These are phyloP conservation scores for Talaromyces amestolkiae DNA, from an alignment of 2,329 filamentous ascomycete genomes.

Conservation along the genomic window DNA sequence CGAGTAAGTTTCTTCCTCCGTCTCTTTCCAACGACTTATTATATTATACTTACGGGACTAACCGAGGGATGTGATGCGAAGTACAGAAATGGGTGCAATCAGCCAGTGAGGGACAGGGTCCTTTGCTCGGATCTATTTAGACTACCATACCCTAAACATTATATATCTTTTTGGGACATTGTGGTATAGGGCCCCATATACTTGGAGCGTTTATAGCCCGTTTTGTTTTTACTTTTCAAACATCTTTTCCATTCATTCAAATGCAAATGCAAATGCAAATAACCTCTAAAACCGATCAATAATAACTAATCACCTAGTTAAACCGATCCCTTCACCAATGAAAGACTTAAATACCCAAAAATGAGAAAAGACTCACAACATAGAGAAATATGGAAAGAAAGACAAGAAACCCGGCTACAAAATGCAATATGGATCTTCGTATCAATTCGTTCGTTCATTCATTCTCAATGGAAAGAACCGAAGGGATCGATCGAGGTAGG, in stretches of 20 bases:
- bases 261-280: background rate
- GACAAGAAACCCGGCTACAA: background rate
- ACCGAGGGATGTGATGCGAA: background rate
- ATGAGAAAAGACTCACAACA: background rate
- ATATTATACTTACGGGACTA: background rate
- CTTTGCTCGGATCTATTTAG: background rate
- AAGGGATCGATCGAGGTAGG: background rate
- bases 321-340: background rate
- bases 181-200: background rate
- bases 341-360: background rate
- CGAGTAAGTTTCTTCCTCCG: constrained; percentile 27
- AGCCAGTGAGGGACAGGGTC: background rate
- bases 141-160: background rate
- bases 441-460: background rate
- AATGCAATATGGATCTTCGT: background rate
- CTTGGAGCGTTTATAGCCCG: background rate
- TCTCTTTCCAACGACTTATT: background rate
- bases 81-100: background rate
- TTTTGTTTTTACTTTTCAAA: background rate
- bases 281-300: background rate
- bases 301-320: background rate
- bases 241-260: background rate
- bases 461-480: background rate
- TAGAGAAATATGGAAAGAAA: background rate
- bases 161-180: background rate